These are phyloP conservation scores for Hemileccinum impolitum DNA, from an alignment of 768 basidiomycete species.

Conservation along the genomic window DNA sequence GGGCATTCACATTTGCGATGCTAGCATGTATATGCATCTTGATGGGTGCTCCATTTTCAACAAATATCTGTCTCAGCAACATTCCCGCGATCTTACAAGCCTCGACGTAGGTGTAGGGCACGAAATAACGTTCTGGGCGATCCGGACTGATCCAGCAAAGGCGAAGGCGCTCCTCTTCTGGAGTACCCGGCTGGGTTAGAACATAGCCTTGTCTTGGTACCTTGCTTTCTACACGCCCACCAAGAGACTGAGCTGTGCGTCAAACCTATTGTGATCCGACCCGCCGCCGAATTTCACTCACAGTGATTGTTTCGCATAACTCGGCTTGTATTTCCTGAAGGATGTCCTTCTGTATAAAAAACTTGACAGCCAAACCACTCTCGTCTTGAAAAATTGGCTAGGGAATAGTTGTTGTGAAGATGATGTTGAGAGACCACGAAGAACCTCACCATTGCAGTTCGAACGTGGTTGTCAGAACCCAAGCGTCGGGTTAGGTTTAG, in stretches of 20 bases:
- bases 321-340: slow-evolving; percentile 65
- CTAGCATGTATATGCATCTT: slow-evolving; percentile 79
- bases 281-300: slow-evolving; percentile 25
- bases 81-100: slow-evolving; percentile 80
- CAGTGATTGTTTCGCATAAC: slow-evolving; percentile 70
- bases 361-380: slow-evolving; percentile 69
- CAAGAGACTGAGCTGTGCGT: slow-evolving; percentile 50
- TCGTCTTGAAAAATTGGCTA: slow-evolving; percentile 73
- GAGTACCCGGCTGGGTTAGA: slow-evolving; percentile 62
- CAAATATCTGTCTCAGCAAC: slow-evolving; percentile 72
- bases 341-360: slow-evolving; percentile 82
- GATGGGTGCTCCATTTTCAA: slow-evolving; percentile 61
- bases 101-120: slow-evolving; percentile 78
- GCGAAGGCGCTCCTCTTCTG: slow-evolving; percentile 72
- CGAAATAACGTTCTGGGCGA: slow-evolving; percentile 72
- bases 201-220: slow-evolving; percentile 76
- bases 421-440: background rate
- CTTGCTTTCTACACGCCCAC: slow-evolving; percentile 74
- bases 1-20: slow-evolving; percentile 74
- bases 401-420: slow-evolving; percentile 1
- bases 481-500: slow-evolving; percentile 33
- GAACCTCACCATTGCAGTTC: slow-evolving; percentile 20
- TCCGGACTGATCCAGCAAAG: slow-evolving; percentile 68
- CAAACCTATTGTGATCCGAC: slow-evolving; percentile 2
- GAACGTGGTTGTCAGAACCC: slow-evolving; percentile 22